Base-by-base conservation (phyloP, 2,329 filamentous ascomycete genomes). In the Aureobasidium vineae region DNA sequence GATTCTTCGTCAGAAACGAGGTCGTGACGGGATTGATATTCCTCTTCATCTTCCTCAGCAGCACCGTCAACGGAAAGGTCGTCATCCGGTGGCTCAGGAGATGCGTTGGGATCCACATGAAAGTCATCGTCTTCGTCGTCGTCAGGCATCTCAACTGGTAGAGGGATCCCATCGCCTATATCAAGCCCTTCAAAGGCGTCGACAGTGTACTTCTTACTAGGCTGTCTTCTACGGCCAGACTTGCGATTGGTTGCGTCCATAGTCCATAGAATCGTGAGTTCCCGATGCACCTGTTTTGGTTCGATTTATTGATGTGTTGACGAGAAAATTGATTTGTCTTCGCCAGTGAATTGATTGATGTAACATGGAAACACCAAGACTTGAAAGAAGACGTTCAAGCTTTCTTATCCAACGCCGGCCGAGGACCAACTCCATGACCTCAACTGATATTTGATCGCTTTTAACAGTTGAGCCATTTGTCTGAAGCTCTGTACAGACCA, bases 151-250 rank as follows among this genome's bases (percentile, higher is more conserved):
- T 65, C 64, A 3, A 53, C 8, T n/a, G 40, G 53, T 28, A 19
- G 26, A 40, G 77, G 74, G 65, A 73, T 70, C 49, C 69, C 69
- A 16, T 70, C 68, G 15, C 72, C 71, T 3, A 72, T 71, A 13
- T 72, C 71, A 19, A 78, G 70, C 16, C 73, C 75, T 50, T 76
- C 74, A 45, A 77, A 77, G 4, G 75, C 70, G 66, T 78, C 76
- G 36, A 73, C 69, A 16, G 72, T 75, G 63, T 77, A 77, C 31
- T 68, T 70, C 66, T 73, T 75, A 41, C 38, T 64, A 47, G 68
- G 65, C 50, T 61, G 66, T 26, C 67, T 61, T 36, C 50, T 54
- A 21, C 68, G 67, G 1, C 47, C 47, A 36, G 68, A 68, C 31
- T 45, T 63, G 53, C 68, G 68, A 41, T 13, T 54, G 16, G 66